Percentiles rank a stretch among this genome's conserved stretches.
Evolutionary conservation across 2,329 filamentous ascomycete species (phyloP).

Genomic region (Xenoacremonium recifei): DNA sequence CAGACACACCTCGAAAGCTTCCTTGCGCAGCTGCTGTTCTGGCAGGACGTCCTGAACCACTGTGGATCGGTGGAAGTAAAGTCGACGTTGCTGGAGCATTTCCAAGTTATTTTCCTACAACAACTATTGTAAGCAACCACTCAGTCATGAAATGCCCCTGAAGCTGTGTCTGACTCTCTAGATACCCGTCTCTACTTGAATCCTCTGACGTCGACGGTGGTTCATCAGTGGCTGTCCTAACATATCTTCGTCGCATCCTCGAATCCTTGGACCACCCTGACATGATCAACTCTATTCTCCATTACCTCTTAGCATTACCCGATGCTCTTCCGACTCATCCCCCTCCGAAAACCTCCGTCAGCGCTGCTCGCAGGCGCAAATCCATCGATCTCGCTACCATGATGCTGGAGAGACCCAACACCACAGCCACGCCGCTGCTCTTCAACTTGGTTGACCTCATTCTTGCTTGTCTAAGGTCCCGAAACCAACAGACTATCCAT

Average conservation of each 20-base stretch:
- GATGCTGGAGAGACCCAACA: slow-evolving; percentile 71
- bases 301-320: slow-evolving; percentile 84
- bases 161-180: slow-evolving; percentile 33
- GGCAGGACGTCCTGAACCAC: slow-evolving; percentile 97
- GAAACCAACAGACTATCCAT: slow-evolving; percentile 83
- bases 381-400: slow-evolving; percentile 85
- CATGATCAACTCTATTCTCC: slow-evolving; percentile 88
- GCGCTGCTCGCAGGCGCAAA: slow-evolving; percentile 76
- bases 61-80: slow-evolving; percentile 91
- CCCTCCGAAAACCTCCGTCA: slow-evolving; percentile 51
- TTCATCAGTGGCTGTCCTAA: slow-evolving; percentile 92
- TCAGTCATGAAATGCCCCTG: neutral
- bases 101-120: slow-evolving; percentile 93
- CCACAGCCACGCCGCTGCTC: slow-evolving; percentile 74
- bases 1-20: slow-evolving; percentile 90
- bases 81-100: slow-evolving; percentile 90
- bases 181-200: slow-evolving; percentile 92
- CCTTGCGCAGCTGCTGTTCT: slow-evolving; percentile 90
- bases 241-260: slow-evolving; percentile 86
- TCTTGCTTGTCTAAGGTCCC: slow-evolving; percentile 78
- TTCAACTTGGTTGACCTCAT: slow-evolving; percentile 94
- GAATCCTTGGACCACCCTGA: slow-evolving; percentile 91
- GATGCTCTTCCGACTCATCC: slow-evolving; percentile 44
- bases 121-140: slow-evolving; percentile 71
- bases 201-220: slow-evolving; percentile 97